These are phyloP conservation scores for Pistacia vera DNA, from an alignment of 345 rosid species.

Conservation along the genomic window DNA sequence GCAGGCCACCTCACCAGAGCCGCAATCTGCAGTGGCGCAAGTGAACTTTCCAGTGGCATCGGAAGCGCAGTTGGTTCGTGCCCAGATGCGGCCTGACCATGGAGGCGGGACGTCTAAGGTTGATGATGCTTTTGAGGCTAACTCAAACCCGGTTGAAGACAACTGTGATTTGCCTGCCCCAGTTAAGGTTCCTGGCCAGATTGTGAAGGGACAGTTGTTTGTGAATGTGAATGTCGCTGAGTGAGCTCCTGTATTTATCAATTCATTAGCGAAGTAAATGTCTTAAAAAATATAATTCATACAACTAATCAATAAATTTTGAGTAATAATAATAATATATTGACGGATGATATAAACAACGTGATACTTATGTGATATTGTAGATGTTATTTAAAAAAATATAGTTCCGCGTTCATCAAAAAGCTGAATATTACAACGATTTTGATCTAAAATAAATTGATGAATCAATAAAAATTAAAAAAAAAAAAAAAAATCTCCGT, in stretches of 20 bases:
- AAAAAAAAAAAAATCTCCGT: no score
- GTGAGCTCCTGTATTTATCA: conserved; percentile 15
- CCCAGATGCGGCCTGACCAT: conserved; percentile 64
- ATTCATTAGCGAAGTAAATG: background rate
- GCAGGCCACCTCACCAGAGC: conserved; percentile 47
- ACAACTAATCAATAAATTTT: no score
- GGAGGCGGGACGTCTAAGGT: conserved; percentile 16
- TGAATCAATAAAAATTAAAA: no score
- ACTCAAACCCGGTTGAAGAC: conserved; percentile 52
- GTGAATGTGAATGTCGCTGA: conserved; percentile 39
- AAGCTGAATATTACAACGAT: no score
- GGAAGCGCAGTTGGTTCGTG: conserved; percentile 41
- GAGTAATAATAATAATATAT: no score
- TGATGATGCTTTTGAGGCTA: conserved; percentile 33
- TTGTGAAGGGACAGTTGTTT: conserved; percentile 48
- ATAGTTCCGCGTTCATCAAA: no score
- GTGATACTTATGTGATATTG: no score
- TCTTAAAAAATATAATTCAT: no score
- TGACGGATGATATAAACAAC: no score
- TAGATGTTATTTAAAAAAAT: no score
- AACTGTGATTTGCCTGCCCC: conserved; percentile 14
- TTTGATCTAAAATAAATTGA: no score
- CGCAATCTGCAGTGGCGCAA: conserved; percentile 54
- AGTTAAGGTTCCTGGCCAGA: conserved; percentile 53
- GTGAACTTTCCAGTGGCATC: conserved; percentile 31